Evolutionary conservation across 371 early-diverging fungal species (phyloP), one percentile per base, ranked within the genome.

Genomic region (Modicella reniformis): DNA sequence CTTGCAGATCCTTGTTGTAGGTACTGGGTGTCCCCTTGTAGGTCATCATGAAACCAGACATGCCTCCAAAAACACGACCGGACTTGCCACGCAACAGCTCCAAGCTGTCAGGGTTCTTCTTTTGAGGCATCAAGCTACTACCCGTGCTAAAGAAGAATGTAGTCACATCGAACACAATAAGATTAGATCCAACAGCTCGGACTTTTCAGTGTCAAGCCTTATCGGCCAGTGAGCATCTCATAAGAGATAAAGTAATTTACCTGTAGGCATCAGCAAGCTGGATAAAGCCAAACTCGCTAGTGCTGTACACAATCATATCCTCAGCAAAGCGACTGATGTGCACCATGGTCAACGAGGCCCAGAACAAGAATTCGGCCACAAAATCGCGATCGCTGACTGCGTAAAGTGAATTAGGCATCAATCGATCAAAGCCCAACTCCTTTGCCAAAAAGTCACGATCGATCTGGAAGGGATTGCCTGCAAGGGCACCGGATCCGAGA

Each of bases 1-100:
- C 98, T 82, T 98, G 98, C 73, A 98, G 88, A 80, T 97, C 98
- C 85, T 97, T 97, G 89, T 98, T 98, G 85, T 98, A 98, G 13
- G 98, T 96, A 81, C 93, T 94, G 10, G 98, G 97, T 54, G 95
- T 85, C 13, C 97, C 97, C 86, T 97, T 97, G 88, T 94, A 88
- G 8, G 96, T 92, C 96, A 97, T 97, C 91, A 98, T 89, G 81
- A 98, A 96, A 13, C 96, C 97, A 57, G 93, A 80, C 93, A 96
- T 90, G 85, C 88, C 88, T 32, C 98, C 98, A 87, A 96, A 97
- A 32, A 96, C 94, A 54, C 96, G 93, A 19, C 98, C 98, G 64
- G 91, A 86, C 81, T 98, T 98, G 70, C 98, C 98, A 67, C 98
- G 94, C 68, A 98, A 84, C 49, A 98, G 86, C 81, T 98, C 98